Base-by-base conservation (phyloP, 1,284 basidiomycete species). In the Ceratorhiza oryzae-sativae region DNA sequence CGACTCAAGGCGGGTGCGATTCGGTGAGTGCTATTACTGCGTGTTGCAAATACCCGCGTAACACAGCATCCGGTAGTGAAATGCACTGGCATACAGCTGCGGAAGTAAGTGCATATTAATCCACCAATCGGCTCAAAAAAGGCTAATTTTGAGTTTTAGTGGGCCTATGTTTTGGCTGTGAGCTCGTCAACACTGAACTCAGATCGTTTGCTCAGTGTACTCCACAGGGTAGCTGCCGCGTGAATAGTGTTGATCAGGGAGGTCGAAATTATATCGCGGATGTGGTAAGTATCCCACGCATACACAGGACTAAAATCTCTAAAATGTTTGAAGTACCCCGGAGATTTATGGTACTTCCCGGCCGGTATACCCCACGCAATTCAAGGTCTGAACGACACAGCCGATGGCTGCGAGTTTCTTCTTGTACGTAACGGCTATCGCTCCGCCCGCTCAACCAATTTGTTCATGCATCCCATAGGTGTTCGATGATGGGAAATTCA, bases 391-490 rank as follows among this genome's bases (percentile, higher is more conserved):
- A 81, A 79, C 30, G 85, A 86, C 65, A 81, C 80, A 53, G 80
- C 84, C 10, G 85, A 86, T 1, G 90, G 90, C 2, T 81, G 86
- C 9, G 90, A 92, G 78, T 92, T 91, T 78, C 79, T 92, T 42
- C 81, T 93, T 76, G 88, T 90, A 65, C 74, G 85, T 75, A 2
- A 45, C 74, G 86, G 86, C 25, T 46, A 67, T 15, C 13, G 10
- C 6, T 9, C n/a, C 46, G 8, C 10, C n/a, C 13, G 8, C 18
- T 49, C 61, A 39, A 62, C 49, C 51, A 23, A 45, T 63, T 71
- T 15, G 36, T 67, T 62, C 2, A 71, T 75, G 15, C 30, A 23
- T 18, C 39, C 27, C 27, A 15, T 73, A 88, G 87, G 83, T 90
- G 18, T 90, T 90, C 75, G 86, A 88, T 77, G 81, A 85, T 72